phyloP scores from a whole-genome alignment of 176 grass and related monocot species.

The Poa annua region DNA sequence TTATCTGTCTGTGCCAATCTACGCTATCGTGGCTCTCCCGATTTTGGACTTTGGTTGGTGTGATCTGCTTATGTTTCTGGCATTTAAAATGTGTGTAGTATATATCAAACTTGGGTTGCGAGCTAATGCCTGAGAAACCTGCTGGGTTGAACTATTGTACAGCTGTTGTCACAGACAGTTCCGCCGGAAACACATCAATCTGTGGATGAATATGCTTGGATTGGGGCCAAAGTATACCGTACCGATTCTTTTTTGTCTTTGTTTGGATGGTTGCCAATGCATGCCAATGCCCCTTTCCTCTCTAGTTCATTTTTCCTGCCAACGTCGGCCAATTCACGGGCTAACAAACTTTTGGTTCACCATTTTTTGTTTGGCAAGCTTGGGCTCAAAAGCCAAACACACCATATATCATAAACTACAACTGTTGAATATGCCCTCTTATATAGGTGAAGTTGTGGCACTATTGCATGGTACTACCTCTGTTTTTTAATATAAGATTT shows the following conservation, averaged over 20 bases:
- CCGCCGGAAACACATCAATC: not conserved
- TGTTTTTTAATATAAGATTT: no score
- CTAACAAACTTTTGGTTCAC: not conserved
- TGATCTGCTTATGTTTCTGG: constrained; percentile 7
- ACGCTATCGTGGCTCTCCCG: not conserved
- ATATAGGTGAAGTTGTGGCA: constrained; percentile 19
- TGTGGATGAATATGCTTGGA: not conserved
- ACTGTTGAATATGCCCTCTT: no score
- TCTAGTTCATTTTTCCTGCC: not conserved
- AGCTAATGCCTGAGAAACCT: not conserved
- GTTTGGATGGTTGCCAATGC: not conserved
- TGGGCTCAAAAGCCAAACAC: constrained; percentile 8
- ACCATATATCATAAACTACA: not conserved
- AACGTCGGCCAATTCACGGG: not conserved
- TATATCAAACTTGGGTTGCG: constrained; percentile 22
- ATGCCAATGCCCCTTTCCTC: not conserved
- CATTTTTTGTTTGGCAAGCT: constrained; percentile 12
- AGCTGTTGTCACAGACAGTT: not conserved
- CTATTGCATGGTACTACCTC: constrained; percentile 8
- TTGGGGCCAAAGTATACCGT: not conserved
- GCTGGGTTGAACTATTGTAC: not conserved
- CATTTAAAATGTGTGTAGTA: not conserved
- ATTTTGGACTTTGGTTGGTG: constrained; percentile 5
- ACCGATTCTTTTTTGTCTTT: not conserved
- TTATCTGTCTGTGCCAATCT: not conserved